Evolutionary conservation across 2,329 filamentous ascomycete species (phyloP).

Genomic region (Westerdykella sp.): DNA sequence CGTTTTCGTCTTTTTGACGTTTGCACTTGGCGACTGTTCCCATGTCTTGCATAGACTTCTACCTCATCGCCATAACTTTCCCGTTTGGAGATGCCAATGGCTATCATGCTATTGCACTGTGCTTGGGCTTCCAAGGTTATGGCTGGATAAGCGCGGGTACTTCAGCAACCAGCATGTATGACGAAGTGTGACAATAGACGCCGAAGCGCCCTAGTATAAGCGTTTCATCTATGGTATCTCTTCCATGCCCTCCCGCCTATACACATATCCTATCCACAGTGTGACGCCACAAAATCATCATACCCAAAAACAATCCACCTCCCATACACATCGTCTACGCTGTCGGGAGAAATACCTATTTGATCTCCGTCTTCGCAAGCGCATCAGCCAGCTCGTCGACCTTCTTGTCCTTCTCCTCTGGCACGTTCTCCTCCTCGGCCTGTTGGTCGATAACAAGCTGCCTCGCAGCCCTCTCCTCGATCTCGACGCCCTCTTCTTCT

Average conservation of each 20-base stretch:
- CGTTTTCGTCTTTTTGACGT: too few species aligned
- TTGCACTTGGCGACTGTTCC: too few species aligned
- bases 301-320: background rate
- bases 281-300: background rate
- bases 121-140: too few species aligned
- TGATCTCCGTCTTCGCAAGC: constrained; percentile 61
- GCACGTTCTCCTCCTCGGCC: constrained; percentile 67
- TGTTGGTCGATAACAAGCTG: constrained; percentile 64
- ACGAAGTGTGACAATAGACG: too few species aligned
- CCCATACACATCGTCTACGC: too few species aligned
- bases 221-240: constrained; percentile 11
- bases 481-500: constrained; percentile 56
- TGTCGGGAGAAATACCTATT: constrained; percentile 9
- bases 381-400: constrained; percentile 75
- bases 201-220: too few species aligned
- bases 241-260: background rate
- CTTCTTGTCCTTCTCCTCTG: constrained; percentile 64
- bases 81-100: too few species aligned
- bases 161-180: too few species aligned
- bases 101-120: too few species aligned
- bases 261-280: background rate
- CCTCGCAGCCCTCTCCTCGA: constrained; percentile 35
- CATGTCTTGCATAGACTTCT: too few species aligned
- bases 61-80: too few species aligned
- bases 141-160: too few species aligned